Evolutionary conservation across 2,329 filamentous ascomycete species (phyloP), one percentile per base, ranked within the genome.

Genomic region (Myriosclerotinia curreyana): DNA sequence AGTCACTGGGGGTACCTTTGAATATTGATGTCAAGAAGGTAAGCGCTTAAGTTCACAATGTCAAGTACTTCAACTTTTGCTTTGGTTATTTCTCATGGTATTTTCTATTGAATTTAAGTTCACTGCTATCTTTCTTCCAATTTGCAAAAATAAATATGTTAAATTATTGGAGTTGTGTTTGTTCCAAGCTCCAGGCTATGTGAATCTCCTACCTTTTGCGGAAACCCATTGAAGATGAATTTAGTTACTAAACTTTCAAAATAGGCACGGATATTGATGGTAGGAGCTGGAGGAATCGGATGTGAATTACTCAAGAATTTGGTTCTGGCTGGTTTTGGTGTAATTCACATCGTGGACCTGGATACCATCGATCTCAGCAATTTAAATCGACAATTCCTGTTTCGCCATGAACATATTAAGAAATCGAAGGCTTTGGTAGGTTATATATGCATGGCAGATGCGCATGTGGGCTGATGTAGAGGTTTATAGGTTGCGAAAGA

Each of bases 361-460:
- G 95, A 99, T 76, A 99, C 95, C 1, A 98, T 99, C 78, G 95
- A 99, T 75, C 83, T 99, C 28, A 96, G 92, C 79, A 99, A 99
- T 75, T 83, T 99, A 59, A 99, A 99, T 73, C 90, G 95, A 63
- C 95, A 99, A 76, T 99, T 99, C 73, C 86, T 99, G 55, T 99
- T 99, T 77, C 86, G 93, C 66, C 89, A 94, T 72, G 93, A 98
- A 75, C 95, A 99, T 74, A 98, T 99, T 78, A 98, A 97, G 78
- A 96, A 96, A 76, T 86, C 94, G 1, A 99, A 99, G 76, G 93
- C 95, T 60, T 78, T 96, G 78, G 93, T 95, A 81, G 68, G 86
- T 78, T 66, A 48, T 52, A 44, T 44, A 6, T 8, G 5, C 28
- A 6, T 31, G n/a, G 25, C 40, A 36, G 11, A n/a, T 9, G 48